Percentiles rank a stretch among this genome's conserved stretches.
Evolutionary conservation across 208 protist species (phyloP).

Genomic region (Polymyxa betae): DNA sequence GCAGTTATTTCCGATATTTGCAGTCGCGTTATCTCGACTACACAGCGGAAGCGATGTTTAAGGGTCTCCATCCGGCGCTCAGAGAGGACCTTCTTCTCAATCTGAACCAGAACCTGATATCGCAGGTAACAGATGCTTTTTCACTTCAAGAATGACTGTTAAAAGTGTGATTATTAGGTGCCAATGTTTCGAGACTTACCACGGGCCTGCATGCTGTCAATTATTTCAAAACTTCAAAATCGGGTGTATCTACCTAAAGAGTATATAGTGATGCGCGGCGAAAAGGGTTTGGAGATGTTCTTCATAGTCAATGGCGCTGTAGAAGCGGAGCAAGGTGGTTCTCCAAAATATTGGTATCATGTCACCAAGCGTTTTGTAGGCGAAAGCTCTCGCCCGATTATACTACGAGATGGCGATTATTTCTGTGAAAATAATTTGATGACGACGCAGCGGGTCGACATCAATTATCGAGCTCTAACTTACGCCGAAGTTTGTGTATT

Average conservation of each 20-base stretch:
- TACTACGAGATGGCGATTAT: slow-evolving; percentile 26
- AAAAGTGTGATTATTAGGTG: not conserved
- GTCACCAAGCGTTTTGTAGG: not conserved
- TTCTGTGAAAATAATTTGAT: slow-evolving; percentile 33
- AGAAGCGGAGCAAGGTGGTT: not conserved
- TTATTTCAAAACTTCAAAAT: not conserved
- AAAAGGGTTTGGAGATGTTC: slow-evolving; percentile 45
- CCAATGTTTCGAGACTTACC: slow-evolving; percentile 25
- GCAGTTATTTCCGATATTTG: slow-evolving; percentile 31
- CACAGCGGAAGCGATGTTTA: not conserved
- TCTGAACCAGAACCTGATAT: slow-evolving; percentile 12
- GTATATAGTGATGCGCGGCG: not conserved
- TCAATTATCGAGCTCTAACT: not conserved
- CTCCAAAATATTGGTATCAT: not conserved
- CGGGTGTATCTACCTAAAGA: slow-evolving; percentile 4
- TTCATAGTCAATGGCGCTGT: slow-evolving; percentile 33
- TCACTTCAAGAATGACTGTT: not conserved
- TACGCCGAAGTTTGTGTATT: slow-evolving; percentile 6
- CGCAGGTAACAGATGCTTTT: not conserved
- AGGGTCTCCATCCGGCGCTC: not conserved
- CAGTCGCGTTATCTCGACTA: slow-evolving; percentile 45
- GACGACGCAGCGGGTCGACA: not conserved
- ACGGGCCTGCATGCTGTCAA: not conserved
- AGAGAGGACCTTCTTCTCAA: slow-evolving; percentile 6
- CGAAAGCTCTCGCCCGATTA: not conserved